Evolutionary conservation across 176 grass and related monocot genomes (phyloP).

Genomic region (Phragmites australis): DNA sequence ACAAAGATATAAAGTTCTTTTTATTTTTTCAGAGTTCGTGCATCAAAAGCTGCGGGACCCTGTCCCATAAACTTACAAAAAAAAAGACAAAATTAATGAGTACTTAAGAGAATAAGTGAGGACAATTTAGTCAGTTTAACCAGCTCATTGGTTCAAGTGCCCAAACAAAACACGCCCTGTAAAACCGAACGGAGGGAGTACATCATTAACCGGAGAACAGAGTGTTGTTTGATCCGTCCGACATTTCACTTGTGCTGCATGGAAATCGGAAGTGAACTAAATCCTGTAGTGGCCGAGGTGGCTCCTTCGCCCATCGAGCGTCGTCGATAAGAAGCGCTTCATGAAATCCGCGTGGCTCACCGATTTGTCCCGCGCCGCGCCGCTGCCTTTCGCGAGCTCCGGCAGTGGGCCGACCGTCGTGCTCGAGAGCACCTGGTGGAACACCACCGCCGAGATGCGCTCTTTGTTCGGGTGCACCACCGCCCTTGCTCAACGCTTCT

Average conservation of each 20-base stretch:
- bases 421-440: conserved; percentile 27
- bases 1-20: no score
- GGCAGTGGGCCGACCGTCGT: conserved; percentile 34
- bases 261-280: background rate
- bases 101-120: no score
- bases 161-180: no score
- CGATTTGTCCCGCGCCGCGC: background rate
- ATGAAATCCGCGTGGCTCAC: conserved; percentile 10
- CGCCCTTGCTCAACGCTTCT: conserved; percentile 48
- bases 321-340: background rate
- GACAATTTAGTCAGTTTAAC: no score
- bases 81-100: no score
- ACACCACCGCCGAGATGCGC: conserved; percentile 38
- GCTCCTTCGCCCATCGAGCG: conserved; percentile 7
- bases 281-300: conserved; percentile 8
- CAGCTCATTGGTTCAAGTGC: no score
- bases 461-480: conserved; percentile 38
- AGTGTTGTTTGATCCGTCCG: no score
- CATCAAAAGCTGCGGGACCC: no score
- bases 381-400: conserved; percentile 9
- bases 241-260: background rate
- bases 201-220: no score
- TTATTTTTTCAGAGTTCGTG: no score
- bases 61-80: no score
- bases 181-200: no score